Percentiles rank a stretch among this genome's conserved stretches.
These are phyloP conservation scores for Oidiodendron maius DNA, from an alignment of 495 filamentous ascomycete genomes.

Conservation along the genomic window DNA sequence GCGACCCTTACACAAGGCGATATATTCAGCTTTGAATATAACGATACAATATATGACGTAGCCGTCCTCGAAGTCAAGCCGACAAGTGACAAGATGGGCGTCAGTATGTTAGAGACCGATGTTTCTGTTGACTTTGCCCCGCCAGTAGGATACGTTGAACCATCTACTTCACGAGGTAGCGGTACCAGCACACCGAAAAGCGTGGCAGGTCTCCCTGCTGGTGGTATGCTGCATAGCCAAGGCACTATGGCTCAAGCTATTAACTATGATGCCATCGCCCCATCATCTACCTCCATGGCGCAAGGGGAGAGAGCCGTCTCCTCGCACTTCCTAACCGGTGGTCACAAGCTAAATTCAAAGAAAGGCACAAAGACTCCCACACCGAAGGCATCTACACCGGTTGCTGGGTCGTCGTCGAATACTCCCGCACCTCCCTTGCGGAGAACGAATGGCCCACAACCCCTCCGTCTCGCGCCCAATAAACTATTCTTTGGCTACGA, in stretches of 20 bases:
- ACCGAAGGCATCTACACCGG: constrained; percentile 75
- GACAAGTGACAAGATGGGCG: constrained; percentile 63
- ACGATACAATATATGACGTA: constrained; percentile 87
- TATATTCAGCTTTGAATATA: constrained; percentile 91
- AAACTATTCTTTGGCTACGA: constrained; percentile 97
- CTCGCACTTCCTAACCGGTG: constrained; percentile 76
- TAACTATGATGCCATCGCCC: constrained; percentile 93
- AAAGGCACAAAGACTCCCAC: constrained; percentile 74
- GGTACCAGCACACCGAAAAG: constrained; percentile 60
- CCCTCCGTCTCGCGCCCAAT: constrained; percentile 76
- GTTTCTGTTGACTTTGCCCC: constrained; percentile 92
- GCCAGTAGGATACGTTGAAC: constrained; percentile 90
- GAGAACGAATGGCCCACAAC: constrained; percentile 73
- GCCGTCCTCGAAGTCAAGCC: constrained; percentile 91
- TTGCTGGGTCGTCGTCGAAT: constrained; percentile 62
- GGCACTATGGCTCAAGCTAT: constrained; percentile 96
- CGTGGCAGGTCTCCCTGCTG: constrained; percentile 51
- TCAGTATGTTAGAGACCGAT: constrained; percentile 94
- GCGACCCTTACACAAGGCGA: constrained; percentile 87
- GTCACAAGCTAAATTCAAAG: constrained; percentile 70
- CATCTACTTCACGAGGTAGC: constrained; percentile 48
- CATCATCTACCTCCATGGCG: constrained; percentile 57
- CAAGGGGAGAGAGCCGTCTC: constrained; percentile 57
- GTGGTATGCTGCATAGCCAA: constrained; percentile 70
- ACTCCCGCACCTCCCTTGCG: constrained; percentile 36